These are phyloP conservation scores for Colletotrichum paranaense DNA, from an alignment of 2,329 filamentous ascomycete species.

Conservation along the genomic window DNA sequence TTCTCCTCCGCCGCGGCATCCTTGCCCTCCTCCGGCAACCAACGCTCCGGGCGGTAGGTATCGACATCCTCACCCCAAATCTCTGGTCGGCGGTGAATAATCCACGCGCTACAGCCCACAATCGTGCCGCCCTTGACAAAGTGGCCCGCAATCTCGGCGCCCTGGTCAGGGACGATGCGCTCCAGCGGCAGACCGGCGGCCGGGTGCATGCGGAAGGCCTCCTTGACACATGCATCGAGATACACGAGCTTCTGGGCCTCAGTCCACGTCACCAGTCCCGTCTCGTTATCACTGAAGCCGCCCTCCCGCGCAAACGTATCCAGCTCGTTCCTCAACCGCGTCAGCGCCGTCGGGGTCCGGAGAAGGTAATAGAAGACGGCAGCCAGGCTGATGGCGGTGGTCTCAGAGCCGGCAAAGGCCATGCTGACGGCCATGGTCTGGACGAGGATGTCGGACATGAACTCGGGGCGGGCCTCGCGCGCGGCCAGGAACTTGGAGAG, in stretches of 20 bases:
- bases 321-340: conserved; percentile 69
- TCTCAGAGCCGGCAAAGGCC: conserved; percentile 82
- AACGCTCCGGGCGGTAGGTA: conserved; percentile 75
- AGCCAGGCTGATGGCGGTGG: conserved; percentile 79
- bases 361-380: conserved; percentile 81
- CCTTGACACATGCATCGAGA: conserved; percentile 82
- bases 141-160: conserved; percentile 71
- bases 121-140: conserved; percentile 77
- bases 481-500: conserved; percentile 80
- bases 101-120: conserved; percentile 81
- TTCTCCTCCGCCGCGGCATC: conserved; percentile 56
- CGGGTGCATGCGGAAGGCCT: conserved; percentile 81
- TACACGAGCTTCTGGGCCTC: conserved; percentile 79
- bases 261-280: conserved; percentile 74
- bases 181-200: conserved; percentile 79
- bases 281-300: conserved; percentile 60
- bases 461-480: conserved; percentile 73
- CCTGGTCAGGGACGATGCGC: conserved; percentile 74
- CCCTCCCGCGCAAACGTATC: conserved; percentile 68
- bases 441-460: conserved; percentile 78
- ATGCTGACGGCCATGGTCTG: conserved; percentile 79
- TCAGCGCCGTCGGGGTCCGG: conserved; percentile 67
- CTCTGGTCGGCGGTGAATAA: conserved; percentile 74
- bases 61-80: conserved; percentile 78
- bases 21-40: conserved; percentile 59